Evolutionary conservation across 208 protist genomes (phyloP).

Genomic region (Trypanosoma rangeli): DNA sequence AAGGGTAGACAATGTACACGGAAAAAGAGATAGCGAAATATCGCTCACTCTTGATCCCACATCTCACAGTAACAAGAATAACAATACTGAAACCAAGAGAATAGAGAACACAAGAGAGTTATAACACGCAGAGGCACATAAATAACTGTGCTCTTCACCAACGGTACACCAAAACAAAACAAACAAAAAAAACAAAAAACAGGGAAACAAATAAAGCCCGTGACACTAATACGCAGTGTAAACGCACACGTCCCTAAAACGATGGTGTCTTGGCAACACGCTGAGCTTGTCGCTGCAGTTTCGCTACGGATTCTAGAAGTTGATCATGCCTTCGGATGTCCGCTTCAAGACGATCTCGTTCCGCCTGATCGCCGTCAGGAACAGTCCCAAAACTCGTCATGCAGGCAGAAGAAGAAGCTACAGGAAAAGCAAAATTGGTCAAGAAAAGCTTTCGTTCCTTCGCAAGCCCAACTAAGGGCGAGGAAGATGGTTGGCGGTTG

Average conservation of each 20-base stretch:
- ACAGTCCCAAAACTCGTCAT: neutral
- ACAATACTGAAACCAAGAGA: neutral
- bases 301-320: constrained; percentile 62
- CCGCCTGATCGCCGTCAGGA: constrained; percentile 1
- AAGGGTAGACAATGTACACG: constrained; percentile 1
- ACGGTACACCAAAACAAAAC: neutral
- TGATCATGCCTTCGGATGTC: constrained; percentile 70
- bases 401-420: neutral
- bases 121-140: neutral
- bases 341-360: constrained; percentile 50
- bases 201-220: neutral
- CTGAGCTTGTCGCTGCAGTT: constrained; percentile 61
- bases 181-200: neutral
- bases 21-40: neutral
- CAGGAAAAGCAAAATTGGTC: neutral
- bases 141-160: neutral
- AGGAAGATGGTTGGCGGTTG: neutral
- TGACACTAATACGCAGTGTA: constrained; percentile 2
- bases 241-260: constrained; percentile 5
- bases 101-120: neutral
- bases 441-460: neutral
- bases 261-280: constrained; percentile 30
- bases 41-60: neutral
- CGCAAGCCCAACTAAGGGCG: neutral
- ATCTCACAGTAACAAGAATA: neutral